A percentile compares a stretch with the other conserved stretches of the same genome.
phyloP scores from a whole-genome alignment of 1,139 yeast species.

The Protomyces inundatus region DNA sequence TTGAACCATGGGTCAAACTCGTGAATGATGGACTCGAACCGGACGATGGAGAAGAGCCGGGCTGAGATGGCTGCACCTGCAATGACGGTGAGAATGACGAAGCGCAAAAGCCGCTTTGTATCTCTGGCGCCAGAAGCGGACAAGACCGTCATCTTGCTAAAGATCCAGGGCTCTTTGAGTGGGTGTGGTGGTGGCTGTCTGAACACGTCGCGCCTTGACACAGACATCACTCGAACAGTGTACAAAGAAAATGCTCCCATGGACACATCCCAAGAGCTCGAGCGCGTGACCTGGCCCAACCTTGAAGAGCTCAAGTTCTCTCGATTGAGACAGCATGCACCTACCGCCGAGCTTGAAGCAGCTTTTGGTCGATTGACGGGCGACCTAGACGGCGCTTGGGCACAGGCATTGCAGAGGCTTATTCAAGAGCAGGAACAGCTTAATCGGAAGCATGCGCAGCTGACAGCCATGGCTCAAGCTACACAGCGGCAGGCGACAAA shows the following conservation, averaged over 20 bases:
- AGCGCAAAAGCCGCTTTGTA: constrained; percentile 18
- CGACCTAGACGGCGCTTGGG: background rate
- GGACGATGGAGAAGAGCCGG: constrained; percentile 61
- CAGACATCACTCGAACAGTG: background rate
- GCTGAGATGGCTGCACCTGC: constrained; percentile 73
- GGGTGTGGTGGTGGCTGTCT: background rate
- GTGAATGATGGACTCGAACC: constrained; percentile 94
- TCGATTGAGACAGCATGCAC: background rate
- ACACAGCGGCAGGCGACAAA: background rate
- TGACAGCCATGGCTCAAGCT: background rate
- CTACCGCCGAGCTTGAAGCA: background rate
- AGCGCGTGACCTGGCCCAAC: background rate
- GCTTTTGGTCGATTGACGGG: background rate
- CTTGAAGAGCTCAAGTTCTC: background rate
- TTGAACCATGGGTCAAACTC: constrained; percentile 60
- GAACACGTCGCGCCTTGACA: background rate
- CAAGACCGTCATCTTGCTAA: background rate
- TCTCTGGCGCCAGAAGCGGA: constrained; percentile 5
- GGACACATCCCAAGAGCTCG: background rate
- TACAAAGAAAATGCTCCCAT: background rate
- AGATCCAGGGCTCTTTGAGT: background rate
- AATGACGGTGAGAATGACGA: constrained; percentile 27
- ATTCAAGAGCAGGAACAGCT: background rate
- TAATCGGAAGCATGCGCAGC: background rate
- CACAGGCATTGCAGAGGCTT: background rate